phyloP scores from a whole-genome alignment of 148 eudicot species.

The Simmondsia chinensis region DNA sequence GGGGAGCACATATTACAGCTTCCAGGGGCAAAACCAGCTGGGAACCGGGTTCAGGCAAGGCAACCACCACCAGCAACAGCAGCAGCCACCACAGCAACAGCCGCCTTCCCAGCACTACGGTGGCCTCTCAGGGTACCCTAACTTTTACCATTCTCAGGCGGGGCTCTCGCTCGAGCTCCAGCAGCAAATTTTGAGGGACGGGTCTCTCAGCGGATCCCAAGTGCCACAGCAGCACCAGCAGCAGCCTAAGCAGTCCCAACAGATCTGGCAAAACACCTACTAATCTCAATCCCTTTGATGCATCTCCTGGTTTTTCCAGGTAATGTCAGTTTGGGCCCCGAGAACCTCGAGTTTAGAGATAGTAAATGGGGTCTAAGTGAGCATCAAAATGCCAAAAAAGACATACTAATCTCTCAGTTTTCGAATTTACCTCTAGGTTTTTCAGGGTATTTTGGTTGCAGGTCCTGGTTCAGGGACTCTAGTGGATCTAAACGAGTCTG shows the following conservation, averaged over 20 bases:
- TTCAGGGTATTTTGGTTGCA: constrained; percentile 32
- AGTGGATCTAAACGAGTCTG: constrained; percentile 11
- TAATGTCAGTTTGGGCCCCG: constrained; percentile 15
- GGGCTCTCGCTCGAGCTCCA: constrained; percentile 67
- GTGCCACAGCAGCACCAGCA: no score
- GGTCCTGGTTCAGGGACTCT: constrained; percentile 2
- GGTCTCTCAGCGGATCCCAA: constrained; percentile 47
- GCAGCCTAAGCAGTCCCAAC: constrained; percentile 71
- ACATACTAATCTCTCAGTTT: constrained; percentile 42
- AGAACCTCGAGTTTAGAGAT: constrained; percentile 2
- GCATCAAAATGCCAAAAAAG: no score
- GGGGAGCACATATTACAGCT: constrained; percentile 67
- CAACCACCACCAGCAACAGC: no score
- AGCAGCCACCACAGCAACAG: constrained; percentile 45
- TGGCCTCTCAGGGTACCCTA: constrained; percentile 44
- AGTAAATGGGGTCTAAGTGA: no score
- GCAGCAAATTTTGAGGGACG: constrained; percentile 73
- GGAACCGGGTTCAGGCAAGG: constrained; percentile 59
- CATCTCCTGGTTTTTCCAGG: constrained; percentile 31
- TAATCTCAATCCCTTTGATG: constrained; percentile 20
- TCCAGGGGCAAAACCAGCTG: constrained; percentile 66
- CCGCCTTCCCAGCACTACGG: constrained; percentile 61
- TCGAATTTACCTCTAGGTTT: constrained; percentile 15
- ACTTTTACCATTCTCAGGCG: constrained; percentile 66
- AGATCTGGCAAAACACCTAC: constrained; percentile 78